Base-by-base conservation (phyloP, 768 basidiomycete species). In the Udeniomyces megalosporus region DNA sequence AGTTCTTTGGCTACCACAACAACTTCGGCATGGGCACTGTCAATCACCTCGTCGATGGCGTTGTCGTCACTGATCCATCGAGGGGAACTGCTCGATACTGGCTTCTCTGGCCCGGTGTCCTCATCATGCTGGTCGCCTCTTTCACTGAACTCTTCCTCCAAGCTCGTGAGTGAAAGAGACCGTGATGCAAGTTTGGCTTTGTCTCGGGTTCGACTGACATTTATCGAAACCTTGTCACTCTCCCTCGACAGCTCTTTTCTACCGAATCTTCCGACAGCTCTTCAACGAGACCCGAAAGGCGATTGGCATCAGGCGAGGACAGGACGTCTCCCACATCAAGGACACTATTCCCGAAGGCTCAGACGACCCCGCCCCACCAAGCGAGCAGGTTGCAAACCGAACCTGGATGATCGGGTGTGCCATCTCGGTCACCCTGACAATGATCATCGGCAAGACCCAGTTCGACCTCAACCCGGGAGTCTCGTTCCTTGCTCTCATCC, bases 41-140 rank as follows among this genome's bases (percentile, higher is more conserved):
- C n/a, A 52, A 52, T 26, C 28, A 52, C 24, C 38, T 17, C 8
- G 38, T 42, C 38, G 17, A 42, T 8, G 38, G 38, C 8, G 38
- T 8, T 42, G 10, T 17, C 38, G 31, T 31, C 3, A 52, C 50
- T 14, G 50, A 52, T 26, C n/a, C 50, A 22, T 15, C 17, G n/a
- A 20, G 24, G 28, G 50, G 50, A 52, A 52, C 50, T 26, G 50
- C 50, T 26, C 50, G 50, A 52, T 52, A 52, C 71, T 82, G 81
- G 82, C 74, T 82, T 52, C 71, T 82, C 38, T 82, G 81, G 81
- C 81, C 81, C 38, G 81, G 81, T 70, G 78, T 81, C 62, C 69
- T 82, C 51, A 75, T 82, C 72, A 82, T 83, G 80, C 73, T 83
- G 66, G 67, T 82, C 61, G 82, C 80, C 71, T 79, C 80, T 50